Evolutionary conservation across 306 rosid genomes (phyloP), one percentile per base, ranked within the genome.

Genomic region (Chamaecrista fasciculata): DNA sequence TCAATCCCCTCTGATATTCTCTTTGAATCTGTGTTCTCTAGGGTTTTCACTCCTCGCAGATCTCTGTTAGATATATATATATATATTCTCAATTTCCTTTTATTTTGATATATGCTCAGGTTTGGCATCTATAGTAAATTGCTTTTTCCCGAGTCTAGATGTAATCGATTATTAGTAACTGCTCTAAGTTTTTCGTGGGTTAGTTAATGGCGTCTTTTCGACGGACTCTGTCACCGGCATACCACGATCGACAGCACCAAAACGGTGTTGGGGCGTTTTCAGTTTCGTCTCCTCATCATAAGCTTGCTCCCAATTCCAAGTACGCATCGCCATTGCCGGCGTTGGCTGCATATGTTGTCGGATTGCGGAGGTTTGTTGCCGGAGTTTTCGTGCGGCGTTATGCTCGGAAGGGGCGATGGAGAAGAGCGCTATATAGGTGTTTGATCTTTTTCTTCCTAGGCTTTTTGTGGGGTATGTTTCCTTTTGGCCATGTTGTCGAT

Each of bases 161-260:
- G 61, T 49, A 23, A 43, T 61, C 50, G 50, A 0, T 39, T 26
- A 12, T 25, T 36, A 16, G 51, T 37, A 20, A 14, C 50, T 14
- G 47, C 50, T 12, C 4, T 62, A 62, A 12, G 2, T 21, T 39
- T 16, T 18, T 20, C 40, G 47, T 14, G 8, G 57, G 29, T 67
- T 48, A 16, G 53, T 72, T 80, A 67, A 95, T 95, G 99, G 96
- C 93, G 61, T 91, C 97, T 39, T 76, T 95, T 64, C 99, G 99
- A 29, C 86, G 99, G 39, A 84, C 96, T 58, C 79, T 84, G 0
- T 91, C 97, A 76, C 99, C 99, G 82, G 92, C 89, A 25, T 83
- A 79, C 71, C 80, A 70, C 18, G 96, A 91, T 71, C 91, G 95
- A 47, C 66, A 62, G 53, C 69, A 79, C 70, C 72, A 71, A 37